Evolutionary conservation across 306 rosid species (phyloP).

Genomic region (Medicago arabica): DNA sequence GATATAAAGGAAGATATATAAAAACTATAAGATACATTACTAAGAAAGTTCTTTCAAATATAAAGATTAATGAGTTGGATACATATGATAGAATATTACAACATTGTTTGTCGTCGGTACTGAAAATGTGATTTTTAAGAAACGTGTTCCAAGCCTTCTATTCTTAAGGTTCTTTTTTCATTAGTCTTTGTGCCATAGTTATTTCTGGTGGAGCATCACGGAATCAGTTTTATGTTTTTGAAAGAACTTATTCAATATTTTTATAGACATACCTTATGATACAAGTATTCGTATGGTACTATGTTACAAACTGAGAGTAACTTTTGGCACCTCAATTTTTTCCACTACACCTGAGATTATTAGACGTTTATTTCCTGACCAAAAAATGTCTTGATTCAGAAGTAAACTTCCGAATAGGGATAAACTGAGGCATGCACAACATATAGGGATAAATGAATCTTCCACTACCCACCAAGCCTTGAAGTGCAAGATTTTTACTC

Average conservation of each 20-base stretch:
- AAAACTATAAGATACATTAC: too few species aligned
- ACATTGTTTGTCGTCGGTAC: too few species aligned
- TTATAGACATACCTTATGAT: background rate
- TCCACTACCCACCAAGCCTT: slow-evolving; percentile 9
- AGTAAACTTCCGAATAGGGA: too few species aligned
- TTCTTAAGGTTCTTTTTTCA: too few species aligned
- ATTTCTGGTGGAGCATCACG: background rate
- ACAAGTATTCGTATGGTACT: background rate
- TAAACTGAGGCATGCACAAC: too few species aligned
- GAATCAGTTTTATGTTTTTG: background rate
- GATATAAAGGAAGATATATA: too few species aligned
- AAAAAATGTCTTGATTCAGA: background rate
- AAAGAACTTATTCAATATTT: background rate
- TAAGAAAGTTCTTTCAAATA: too few species aligned
- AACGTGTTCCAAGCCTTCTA: too few species aligned
- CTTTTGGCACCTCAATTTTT: background rate
- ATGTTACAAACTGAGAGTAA: background rate
- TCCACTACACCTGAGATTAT: background rate
- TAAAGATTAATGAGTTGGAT: too few species aligned
- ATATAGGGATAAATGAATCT: slow-evolving; percentile 4
- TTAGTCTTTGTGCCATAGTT: background rate
- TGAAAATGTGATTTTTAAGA: too few species aligned
- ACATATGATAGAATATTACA: too few species aligned
- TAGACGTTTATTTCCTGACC: background rate
- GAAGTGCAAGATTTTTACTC: slow-evolving; percentile 1